Conservation (phyloP, 2,329 filamentous ascomycete species). For the Colletotrichum tofieldiae region DNA sequence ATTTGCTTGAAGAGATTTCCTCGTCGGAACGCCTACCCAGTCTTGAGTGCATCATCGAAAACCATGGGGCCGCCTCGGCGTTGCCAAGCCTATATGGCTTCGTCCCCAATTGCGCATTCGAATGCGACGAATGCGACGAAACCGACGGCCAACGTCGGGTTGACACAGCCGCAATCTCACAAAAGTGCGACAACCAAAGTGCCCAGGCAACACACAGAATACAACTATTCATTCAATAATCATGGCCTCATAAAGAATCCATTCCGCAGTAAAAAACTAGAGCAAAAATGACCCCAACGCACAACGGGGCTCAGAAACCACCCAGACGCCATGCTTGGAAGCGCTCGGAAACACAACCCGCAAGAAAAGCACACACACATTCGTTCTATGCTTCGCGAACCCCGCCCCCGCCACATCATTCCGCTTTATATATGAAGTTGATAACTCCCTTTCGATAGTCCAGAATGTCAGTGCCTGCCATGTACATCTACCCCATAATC, state of each 20-base stretch:
- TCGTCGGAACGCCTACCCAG: neutral
- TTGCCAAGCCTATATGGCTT: neutral
- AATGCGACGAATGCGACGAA: conserved; percentile 11
- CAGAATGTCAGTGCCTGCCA: conserved; percentile 10
- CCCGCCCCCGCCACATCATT: neutral
- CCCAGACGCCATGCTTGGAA: conserved; percentile 41
- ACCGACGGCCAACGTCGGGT: neutral
- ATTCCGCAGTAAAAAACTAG: neutral
- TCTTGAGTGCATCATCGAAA: no score
- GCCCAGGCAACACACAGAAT: neutral
- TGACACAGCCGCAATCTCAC: neutral
- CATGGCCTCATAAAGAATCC: conserved; percentile 30
- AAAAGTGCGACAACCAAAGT: neutral
- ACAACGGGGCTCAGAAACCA: conserved; percentile 14
- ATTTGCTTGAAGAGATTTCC: neutral
- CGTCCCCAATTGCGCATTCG: neutral
- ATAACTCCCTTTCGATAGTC: neutral
- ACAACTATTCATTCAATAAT: conserved; percentile 26
- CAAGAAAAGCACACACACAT: neutral
- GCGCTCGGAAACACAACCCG: conserved; percentile 31
- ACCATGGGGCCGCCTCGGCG: neutral
- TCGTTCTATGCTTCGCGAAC: conserved; percentile 5
- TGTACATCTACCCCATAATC: neutral
- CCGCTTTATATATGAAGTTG: conserved; percentile 19
- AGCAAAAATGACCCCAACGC: conserved; percentile 6